Base-by-base conservation (phyloP, 352 stramenopile species). In the Plasmopara muralis region DNA sequence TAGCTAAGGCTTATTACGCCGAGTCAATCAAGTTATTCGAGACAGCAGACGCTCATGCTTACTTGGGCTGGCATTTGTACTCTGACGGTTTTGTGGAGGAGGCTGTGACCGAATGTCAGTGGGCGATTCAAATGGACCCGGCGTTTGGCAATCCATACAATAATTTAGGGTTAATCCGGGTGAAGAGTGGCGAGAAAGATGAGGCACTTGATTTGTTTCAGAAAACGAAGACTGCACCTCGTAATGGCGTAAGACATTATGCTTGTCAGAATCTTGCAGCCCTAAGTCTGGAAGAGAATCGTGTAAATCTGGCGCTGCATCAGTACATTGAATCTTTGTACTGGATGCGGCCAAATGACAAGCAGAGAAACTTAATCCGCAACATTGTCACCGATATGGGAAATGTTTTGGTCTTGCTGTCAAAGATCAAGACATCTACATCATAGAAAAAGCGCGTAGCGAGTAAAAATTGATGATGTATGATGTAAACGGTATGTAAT, bases 291-390 rank as follows among this genome's bases (percentile, higher is more conserved):
- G 73, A 83, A 31, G 66, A 88, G 34, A 68, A 88, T 44, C 73
- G 72, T 2, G 61, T 88, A 10, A 85, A 86, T 44, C 53, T 55
- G 3, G 77, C 79, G 12, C 54, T 90, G 34, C 77, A 88, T 46
- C 66, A 87, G 43, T 90, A 90, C 53, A 90, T 90, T 37, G 71
- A 87, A 43, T 66, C 77, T 29, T 62, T 90, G 54, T 72, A 81
- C 42, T 90, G 79, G 79, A 84, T 88, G 73, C 35, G 48, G 4
- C 50, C 65, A 0, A 69, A 85, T 9, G 79, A 82, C 16, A 20
- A 28, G 6, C 63, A 60, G 33, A 65, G 58, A 0, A 53, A 60
- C 34, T 60, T 73, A 53, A 87, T 89, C 40, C 74, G 79, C 34
- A 87, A 85, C 53, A 88, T 73, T 1, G 66, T 90, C 41, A 64